Evolutionary conservation across 192 early-diverging fungal genomes (phyloP), one percentile per base, ranked within the genome.

Genomic region (Coemansia reversa): DNA sequence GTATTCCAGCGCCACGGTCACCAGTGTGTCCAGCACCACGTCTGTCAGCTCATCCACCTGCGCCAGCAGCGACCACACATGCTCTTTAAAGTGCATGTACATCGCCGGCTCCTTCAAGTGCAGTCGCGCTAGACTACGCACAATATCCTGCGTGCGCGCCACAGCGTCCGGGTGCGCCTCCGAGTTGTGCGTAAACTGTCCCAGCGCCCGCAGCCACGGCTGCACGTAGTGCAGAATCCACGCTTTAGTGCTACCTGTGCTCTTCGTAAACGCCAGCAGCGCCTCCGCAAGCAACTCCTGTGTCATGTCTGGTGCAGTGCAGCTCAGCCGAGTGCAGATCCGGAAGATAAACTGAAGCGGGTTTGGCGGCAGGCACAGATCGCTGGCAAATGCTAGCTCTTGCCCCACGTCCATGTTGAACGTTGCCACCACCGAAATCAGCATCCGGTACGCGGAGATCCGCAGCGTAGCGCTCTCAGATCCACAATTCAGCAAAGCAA

Each of bases 251-350:
- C 85, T 85, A n/a, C 84, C 84, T 39, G 79, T 83, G 4, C 88
- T 86, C 78, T 89, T 90, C 48, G 85, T 84, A 61, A 97, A 93
- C 8, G 92, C 91, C 63, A 89, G 80, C 79, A 91, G 85, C 56
- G 86, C 88, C 82, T 98, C 96, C 18, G 81, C 85, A 50, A 98
- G 67, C 79, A 98, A 91, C 73, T 95, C 94, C 7, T 94, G 70
- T 0, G 96, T 95, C 66, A 98, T 84, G 33, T 89, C 82, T 0
- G 86, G 88, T 51, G 92, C 88, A 2, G 86, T 84, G 47, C 69
- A 55, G 35, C 94, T 93, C 42, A 98, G 75, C 11, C 87, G 83
- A 62, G 88, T 87, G 69, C 94, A 94, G 60, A 98, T 91, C 3
- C 83, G 70, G 56, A 87, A 76, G 35, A 96, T 88, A 69, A 95